Evolutionary conservation across 352 stramenopile species (phyloP).

Genomic region (Globisporangium emineosum): DNA sequence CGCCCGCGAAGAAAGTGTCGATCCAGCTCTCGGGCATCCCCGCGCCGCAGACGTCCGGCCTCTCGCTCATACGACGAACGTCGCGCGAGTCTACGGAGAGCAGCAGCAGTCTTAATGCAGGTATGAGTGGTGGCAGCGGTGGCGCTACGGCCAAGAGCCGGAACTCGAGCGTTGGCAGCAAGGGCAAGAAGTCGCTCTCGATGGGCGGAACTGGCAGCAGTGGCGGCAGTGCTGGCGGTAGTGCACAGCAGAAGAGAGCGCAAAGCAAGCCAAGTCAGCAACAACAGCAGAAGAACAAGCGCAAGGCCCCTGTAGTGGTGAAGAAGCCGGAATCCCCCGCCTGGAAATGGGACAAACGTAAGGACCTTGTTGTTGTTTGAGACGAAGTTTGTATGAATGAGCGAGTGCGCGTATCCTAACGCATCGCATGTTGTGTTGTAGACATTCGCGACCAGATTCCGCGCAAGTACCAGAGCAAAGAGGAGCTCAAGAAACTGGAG

Average conservation of each 20-base stretch:
- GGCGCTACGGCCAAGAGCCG: background rate
- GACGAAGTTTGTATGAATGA: too few species aligned
- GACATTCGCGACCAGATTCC: constrained; percentile 76
- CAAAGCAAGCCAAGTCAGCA: constrained; percentile 10
- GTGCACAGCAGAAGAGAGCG: constrained; percentile 8
- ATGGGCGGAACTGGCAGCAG: background rate
- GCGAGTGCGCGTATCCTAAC: background rate
- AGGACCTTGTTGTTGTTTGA: background rate
- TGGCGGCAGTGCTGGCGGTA: background rate
- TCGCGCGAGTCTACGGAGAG: constrained; percentile 18
- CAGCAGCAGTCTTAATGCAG: constrained; percentile 11
- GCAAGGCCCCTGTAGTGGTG: constrained; percentile 5
- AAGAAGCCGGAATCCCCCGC: constrained; percentile 36
- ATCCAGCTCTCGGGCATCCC: constrained; percentile 36
- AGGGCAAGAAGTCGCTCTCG: constrained; percentile 11
- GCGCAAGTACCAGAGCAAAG: constrained; percentile 77
- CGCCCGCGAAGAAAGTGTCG: constrained; percentile 19
- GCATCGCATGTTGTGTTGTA: constrained; percentile 19
- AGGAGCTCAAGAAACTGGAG: constrained; percentile 83
- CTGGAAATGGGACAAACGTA: constrained; percentile 83
- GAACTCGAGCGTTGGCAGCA: constrained; percentile 6
- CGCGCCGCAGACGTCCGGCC: constrained; percentile 23
- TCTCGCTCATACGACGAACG: constrained; percentile 9
- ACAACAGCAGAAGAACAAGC: constrained; percentile 21
- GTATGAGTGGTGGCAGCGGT: background rate